phyloP scores from a whole-genome alignment of 768 basidiomycete genomes.

The Hericium alpestre region DNA sequence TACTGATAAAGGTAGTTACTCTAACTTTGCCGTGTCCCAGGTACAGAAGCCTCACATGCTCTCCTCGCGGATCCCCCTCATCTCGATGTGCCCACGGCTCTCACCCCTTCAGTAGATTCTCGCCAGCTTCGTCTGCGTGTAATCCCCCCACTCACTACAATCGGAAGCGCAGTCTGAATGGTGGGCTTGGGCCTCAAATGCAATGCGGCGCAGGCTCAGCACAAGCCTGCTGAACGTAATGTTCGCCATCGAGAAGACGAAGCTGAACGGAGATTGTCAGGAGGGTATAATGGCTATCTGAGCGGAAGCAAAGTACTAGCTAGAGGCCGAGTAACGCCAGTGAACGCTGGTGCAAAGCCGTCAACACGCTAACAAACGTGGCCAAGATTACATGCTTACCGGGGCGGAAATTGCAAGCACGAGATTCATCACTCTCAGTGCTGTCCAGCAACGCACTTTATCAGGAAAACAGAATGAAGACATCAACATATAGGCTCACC shows the following conservation, averaged over 20 bases:
- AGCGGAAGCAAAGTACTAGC: neutral
- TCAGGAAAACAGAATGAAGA: too few species aligned
- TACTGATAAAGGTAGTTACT: too few species aligned
- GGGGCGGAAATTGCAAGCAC: neutral
- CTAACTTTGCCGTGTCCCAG: too few species aligned
- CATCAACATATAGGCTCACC: neutral
- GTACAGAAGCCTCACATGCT: too few species aligned
- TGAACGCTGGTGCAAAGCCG: neutral
- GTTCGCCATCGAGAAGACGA: neutral
- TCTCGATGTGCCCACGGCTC: neutral
- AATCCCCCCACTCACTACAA: too few species aligned
- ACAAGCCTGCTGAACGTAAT: neutral
- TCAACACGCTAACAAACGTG: neutral
- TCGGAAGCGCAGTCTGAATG: neutral
- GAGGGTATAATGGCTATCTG: neutral
- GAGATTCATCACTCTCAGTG: neutral
- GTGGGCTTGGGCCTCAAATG: neutral
- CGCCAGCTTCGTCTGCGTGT: too few species aligned
- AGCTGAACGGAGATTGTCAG: neutral
- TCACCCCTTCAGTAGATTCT: neutral
- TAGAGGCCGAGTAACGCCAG: neutral
- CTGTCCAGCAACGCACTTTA: neutral
- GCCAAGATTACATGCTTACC: neutral
- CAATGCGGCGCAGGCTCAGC: neutral
- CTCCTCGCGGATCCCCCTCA: neutral